phyloP scores from a whole-genome alignment of 1,284 basidiomycete genomes.

The Tilletiopsis washingtonensis region DNA sequence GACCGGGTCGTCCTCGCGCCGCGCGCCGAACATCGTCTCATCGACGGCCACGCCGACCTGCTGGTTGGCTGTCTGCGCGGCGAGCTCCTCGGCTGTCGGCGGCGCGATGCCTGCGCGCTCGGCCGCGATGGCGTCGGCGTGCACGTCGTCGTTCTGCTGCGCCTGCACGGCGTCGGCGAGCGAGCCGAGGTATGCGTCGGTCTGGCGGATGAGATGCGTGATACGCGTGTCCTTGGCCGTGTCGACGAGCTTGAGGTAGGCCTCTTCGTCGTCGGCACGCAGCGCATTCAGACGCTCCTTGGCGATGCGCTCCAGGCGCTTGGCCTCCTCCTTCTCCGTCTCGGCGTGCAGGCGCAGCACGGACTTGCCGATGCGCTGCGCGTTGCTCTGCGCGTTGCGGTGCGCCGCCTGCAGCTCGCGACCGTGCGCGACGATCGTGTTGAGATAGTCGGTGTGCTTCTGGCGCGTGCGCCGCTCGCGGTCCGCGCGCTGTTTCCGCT shows the following conservation, averaged over 20 bases:
- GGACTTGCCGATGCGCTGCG: slow-evolving; percentile 51
- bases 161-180: slow-evolving; percentile 88
- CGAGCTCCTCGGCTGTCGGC: slow-evolving; percentile 16
- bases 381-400: slow-evolving; percentile 54
- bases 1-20: slow-evolving; percentile 60
- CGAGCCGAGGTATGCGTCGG: slow-evolving; percentile 87
- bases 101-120: slow-evolving; percentile 20
- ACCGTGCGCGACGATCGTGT: slow-evolving; percentile 78
- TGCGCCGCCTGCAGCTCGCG: slow-evolving; percentile 61
- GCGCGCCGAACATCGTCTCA: slow-evolving; percentile 83
- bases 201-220: slow-evolving; percentile 89
- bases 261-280: slow-evolving; percentile 97
- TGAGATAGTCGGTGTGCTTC: slow-evolving; percentile 90
- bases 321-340: slow-evolving; percentile 54
- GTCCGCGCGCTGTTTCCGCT: slow-evolving; percentile 83
- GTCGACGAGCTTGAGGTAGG: slow-evolving; percentile 97
- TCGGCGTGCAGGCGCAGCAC: slow-evolving; percentile 52
- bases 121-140: slow-evolving; percentile 40
- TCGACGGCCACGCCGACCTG: slow-evolving; percentile 54
- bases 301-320: slow-evolving; percentile 81
- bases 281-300: slow-evolving; percentile 98
- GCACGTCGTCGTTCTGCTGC: slow-evolving; percentile 71
- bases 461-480: slow-evolving; percentile 89
- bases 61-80: slow-evolving; percentile 21
- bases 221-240: slow-evolving; percentile 99